Evolutionary conservation across 2,329 filamentous ascomycete species (phyloP), one percentile per base, ranked within the genome.

Genomic region (Rosellinia necatrix): DNA sequence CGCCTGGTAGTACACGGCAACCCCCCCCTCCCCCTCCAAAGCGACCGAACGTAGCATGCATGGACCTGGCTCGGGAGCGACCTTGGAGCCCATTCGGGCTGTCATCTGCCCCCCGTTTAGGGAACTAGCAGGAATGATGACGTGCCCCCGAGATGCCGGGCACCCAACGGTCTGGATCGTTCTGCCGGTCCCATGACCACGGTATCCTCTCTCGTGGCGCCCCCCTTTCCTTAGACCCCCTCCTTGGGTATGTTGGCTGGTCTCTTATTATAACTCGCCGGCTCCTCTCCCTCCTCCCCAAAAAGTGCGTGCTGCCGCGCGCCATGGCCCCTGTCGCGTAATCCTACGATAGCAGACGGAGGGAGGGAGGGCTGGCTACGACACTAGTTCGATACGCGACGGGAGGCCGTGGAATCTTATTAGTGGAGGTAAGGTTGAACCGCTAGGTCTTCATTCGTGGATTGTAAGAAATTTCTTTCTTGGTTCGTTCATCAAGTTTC

Each of bases 171-270:
- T 38, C 58, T 55, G 43, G 58, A 49, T 49, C 34, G 24, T 49
- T 58, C 58, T 47, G 38, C 47, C 55, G 51, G 44, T 58, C 55
- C 54, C 56, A 50, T 58, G 58, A 58, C 51, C 41, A 37, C 37
- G 50, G 55, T 51, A 55, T 41, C 44, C 38, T 43, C 54, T 29
- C 42, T 35, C 27, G 49, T 59, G 46, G 25, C 15, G 53, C 47
- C 54, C 49, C 30, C 46, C 54, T 19, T 24, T 41, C n/a, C n/a
- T n/a, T n/a, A n/a, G n/a, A 13, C 30, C 34, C 41, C 29, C 38
- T 41, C 7, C n/a, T 24, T 42, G 10, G 13, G n/a, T n/a, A n/a
- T n/a, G n/a, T n/a, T n/a, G n/a, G 6, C 40, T 27, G 13, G 35
- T 29, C 12, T 51, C 43, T 49, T 35, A 48, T 49, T 48, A n/a